phyloP scores from a whole-genome alignment of 2,329 filamentous ascomycete genomes.

The Dendrostoma leiphaemia region DNA sequence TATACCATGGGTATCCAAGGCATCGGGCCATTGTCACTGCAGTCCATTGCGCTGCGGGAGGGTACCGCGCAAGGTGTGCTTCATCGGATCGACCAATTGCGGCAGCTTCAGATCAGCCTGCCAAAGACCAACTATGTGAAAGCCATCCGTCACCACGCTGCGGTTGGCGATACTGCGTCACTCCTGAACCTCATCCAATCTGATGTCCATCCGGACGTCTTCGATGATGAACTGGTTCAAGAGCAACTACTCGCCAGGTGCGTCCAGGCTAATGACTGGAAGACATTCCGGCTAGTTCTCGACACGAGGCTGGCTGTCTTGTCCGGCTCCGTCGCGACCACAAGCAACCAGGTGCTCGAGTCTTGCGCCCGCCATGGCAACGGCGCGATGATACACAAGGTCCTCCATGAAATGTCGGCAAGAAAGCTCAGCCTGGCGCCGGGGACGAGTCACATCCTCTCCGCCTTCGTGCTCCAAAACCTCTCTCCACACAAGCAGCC shows the following conservation, averaged over 20 bases:
- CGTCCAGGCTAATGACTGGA: conserved; percentile 37
- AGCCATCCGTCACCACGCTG: conserved; percentile 63
- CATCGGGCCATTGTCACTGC: conserved; percentile 74
- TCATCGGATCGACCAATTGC: conserved; percentile 58
- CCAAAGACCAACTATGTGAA: conserved; percentile 63
- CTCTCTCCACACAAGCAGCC: conserved; percentile 21
- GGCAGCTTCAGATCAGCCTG: conserved; percentile 60
- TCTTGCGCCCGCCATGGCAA: conserved; percentile 28
- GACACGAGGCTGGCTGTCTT: conserved; percentile 38
- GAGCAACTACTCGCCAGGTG: conserved; percentile 35
- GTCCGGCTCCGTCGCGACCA: conserved; percentile 26
- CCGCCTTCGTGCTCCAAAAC: conserved; percentile 27
- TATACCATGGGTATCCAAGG: conserved; percentile 67
- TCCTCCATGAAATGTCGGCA: conserved; percentile 37
- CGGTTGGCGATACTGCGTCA: conserved; percentile 50
- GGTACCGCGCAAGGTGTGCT: conserved; percentile 53
- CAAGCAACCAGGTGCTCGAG: conserved; percentile 34
- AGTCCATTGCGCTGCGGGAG: conserved; percentile 72
- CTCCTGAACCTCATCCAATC: conserved; percentile 44
- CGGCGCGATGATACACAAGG: conserved; percentile 26
- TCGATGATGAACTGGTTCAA: conserved; percentile 44
- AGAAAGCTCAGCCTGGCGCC: conserved; percentile 28
- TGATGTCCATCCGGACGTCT: conserved; percentile 56
- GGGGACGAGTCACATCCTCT: conserved; percentile 26
- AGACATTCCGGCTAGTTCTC: conserved; percentile 41